Evolutionary conservation across 108 stramenopile species (phyloP), one percentile per base, ranked within the genome.

Genomic region (Nitzschia inconspicua): DNA sequence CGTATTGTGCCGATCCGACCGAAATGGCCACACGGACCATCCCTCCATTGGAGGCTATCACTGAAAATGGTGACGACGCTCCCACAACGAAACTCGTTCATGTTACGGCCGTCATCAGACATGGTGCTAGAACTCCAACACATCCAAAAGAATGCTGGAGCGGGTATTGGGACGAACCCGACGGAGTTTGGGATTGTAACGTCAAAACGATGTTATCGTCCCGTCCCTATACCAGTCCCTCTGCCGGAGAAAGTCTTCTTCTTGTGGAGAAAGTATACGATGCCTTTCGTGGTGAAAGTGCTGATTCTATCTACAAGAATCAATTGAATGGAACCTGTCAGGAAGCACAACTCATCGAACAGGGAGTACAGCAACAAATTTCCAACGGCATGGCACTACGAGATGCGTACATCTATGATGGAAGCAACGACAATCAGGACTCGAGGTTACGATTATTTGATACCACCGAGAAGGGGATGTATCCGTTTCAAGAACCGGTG

Each of bases 281-380:
- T 70, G 84, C 84, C 3, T 41, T 84, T 9, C 22, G 43, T 7
- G n/a, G n/a, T 6, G 29, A 22, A 22, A 24, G 25, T 42, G 4
- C 9, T 42, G n/a, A n/a, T n/a, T n/a, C n/a, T n/a, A n/a, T n/a
- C n/a, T n/a, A n/a, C n/a, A n/a, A n/a, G 23, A 58, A 58, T 47
- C 52, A 42, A 42, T 57, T 85, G 57, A 78, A 83, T 64, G 87
- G 93, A 19, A 94, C 88, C 7, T 94, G 93, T 75, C 83, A 86
- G 75, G 18, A 71, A 58, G 93, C 87, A 22, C 93, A 94, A 69
- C 61, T 94, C 36, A 29, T 94, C 1, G 27, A 69, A 13, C 72
- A 67, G 31, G 93, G 93, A 5, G 85, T 86, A 57, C 75, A 78
- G 23, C 88, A 90, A 57, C 80, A 94, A 73, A 28, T 85, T 13